Evolutionary conservation across 441 rosid genomes (phyloP), one percentile per base, ranked within the genome.

Genomic region (Eruca vesicaria): DNA sequence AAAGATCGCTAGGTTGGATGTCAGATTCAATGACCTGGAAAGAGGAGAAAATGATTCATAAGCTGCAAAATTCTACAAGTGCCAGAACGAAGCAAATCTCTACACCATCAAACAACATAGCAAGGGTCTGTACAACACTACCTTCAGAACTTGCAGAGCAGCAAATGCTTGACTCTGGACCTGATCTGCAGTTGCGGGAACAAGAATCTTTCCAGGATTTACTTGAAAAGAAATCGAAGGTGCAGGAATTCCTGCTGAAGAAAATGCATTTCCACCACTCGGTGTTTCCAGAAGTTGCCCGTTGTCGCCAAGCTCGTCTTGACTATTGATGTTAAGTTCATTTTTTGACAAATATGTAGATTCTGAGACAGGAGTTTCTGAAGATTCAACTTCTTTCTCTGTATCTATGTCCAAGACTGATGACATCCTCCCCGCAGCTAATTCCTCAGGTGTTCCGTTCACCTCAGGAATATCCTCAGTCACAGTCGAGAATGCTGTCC

Each of bases 121-220:
- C 3, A 7, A 78, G 61, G 31, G 38, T 45, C 35, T 53, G 6
- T 12, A 63, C 62, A 8, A 45, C 26, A 66, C 52, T 71, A 89
- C 97, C 95, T 88, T 91, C 79, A 90, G 71, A 77, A 81, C 90
- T 83, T 96, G 98, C 80, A 96, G 80, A 26, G 98, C 98, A 23
- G 93, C 82, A 36, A 90, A 72, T 77, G 98, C 93, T 81, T 96
- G 98, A 70, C 92, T 86, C 79, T 96, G 99, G 73, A 90, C 85
- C 81, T 85, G 98, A 90, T 96, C 97, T 38, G 90, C 85, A 73
- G 82, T 82, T 31, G 93, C 88, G 53, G 92, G 94, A 78, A 96
- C 87, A 78, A 96, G 78, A 82, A 93, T 83, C 84, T 89, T 91
- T 75, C 97, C 97, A 68, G 93, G 96, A 63, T 68, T 82, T 64